Conservation (phyloP, 805 yeast species). For the Grigorovia transvaalensis region DNA sequence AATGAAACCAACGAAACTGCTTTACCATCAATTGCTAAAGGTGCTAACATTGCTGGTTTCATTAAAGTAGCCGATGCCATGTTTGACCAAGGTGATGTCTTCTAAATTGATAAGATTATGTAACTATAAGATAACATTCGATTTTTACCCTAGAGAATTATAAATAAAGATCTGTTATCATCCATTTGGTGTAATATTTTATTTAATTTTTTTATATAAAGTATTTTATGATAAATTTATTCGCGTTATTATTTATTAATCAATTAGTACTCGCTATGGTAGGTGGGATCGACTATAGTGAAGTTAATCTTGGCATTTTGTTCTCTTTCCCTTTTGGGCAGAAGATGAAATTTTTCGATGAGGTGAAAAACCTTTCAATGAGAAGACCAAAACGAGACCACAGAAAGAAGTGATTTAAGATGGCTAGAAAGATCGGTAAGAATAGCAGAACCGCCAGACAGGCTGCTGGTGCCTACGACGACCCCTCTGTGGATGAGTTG, state of each 20-base stretch:
- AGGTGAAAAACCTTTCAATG: constrained; percentile 1
- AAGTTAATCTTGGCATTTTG: neutral
- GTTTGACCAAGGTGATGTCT: constrained; percentile 90
- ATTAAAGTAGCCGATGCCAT: constrained; percentile 97
- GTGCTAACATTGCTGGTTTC: constrained; percentile 99
- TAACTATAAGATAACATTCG: neutral
- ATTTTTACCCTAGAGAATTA: neutral
- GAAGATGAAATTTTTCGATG: neutral
- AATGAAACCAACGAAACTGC: constrained; percentile 46
- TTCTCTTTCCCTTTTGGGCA: neutral
- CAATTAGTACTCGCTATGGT: too few species aligned
- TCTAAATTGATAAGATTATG: constrained; percentile 5
- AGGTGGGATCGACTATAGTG: too few species aligned
- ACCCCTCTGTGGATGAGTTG: constrained; percentile 39
- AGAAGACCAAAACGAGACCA: neutral
- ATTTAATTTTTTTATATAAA: too few species aligned
- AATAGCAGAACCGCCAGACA: constrained; percentile 73
- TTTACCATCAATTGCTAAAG: constrained; percentile 91
- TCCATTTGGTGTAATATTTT: neutral
- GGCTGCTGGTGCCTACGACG: constrained; percentile 35
- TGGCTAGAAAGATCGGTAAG: constrained; percentile 21
- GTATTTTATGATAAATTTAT: neutral
- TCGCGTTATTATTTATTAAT: neutral
- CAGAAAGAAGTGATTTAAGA: neutral
- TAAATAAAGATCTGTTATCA: neutral